Percentiles rank a stretch among this genome's conserved stretches.
Evolutionary conservation across 768 basidiomycete species (phyloP).

Genomic region (Collybia sp.): DNA sequence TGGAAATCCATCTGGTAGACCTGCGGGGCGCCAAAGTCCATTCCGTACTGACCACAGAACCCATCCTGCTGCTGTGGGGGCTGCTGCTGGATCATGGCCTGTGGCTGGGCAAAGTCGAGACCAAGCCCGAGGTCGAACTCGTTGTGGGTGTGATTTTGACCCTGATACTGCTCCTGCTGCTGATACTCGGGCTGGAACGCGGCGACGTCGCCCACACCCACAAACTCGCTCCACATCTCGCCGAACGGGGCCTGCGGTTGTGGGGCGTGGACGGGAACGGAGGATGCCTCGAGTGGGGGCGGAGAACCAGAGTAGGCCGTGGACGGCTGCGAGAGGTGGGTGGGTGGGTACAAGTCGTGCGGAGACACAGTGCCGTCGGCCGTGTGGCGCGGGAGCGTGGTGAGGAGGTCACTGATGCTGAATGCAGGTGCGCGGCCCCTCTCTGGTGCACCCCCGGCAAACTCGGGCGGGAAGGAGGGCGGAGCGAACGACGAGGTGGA

Average conservation of each 20-base stretch:
- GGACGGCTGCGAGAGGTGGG: slow-evolving; percentile 27
- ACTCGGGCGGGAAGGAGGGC: neutral
- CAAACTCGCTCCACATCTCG: slow-evolving; percentile 13
- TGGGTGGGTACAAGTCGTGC: slow-evolving; percentile 7
- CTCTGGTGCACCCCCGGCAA: neutral
- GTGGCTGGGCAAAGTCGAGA: too few relatives aligned
- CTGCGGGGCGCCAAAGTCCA: too few relatives aligned
- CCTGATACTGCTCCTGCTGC: too few relatives aligned
- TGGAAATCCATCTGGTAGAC: too few relatives aligned
- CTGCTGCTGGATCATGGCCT: too few relatives aligned
- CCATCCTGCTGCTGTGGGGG: too few relatives aligned
- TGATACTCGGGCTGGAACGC: too few relatives aligned
- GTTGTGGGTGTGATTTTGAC: too few relatives aligned
- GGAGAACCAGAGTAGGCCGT: slow-evolving; percentile 42
- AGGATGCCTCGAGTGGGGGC: slow-evolving; percentile 12
- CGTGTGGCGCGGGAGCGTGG: slow-evolving; percentile 17
- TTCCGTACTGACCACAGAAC: too few relatives aligned
- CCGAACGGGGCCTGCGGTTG: slow-evolving; percentile 14
- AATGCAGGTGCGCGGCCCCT: neutral
- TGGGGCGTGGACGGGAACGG: slow-evolving; percentile 16
- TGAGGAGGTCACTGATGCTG: slow-evolving; percentile 14
- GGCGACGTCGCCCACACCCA: neutral
- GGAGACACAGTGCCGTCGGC: slow-evolving; percentile 9
- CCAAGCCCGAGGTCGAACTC: too few relatives aligned
- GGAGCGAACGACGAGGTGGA: slow-evolving; percentile 1